A percentile compares a stretch with the other conserved stretches of the same genome.
phyloP scores from a whole-genome alignment of 306 rosid species.

The Glycine soja region DNA sequence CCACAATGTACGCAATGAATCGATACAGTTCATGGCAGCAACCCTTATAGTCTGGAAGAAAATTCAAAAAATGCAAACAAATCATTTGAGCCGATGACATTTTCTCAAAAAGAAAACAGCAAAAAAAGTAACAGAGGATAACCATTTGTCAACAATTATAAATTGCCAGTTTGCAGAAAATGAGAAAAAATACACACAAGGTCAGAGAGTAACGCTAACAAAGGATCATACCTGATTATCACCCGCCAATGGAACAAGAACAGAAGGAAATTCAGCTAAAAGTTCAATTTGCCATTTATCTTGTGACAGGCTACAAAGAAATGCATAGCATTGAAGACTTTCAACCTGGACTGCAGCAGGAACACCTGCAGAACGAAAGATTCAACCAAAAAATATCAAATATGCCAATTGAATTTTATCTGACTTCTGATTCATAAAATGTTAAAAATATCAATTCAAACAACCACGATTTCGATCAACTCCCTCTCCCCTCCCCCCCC shows the following conservation, averaged over 20 bases:
- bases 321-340: slow-evolving; percentile 78
- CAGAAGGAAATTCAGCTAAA: slow-evolving; percentile 75
- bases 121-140: slow-evolving; percentile 10
- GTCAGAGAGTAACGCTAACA: neutral
- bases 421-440: slow-evolving; percentile 18
- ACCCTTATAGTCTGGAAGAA: slow-evolving; percentile 67
- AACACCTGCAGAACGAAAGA: slow-evolving; percentile 63
- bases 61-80: slow-evolving; percentile 11
- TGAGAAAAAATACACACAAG: slow-evolving; percentile 16
- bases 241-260: slow-evolving; percentile 82
- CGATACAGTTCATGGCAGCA: slow-evolving; percentile 81
- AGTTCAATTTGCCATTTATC: slow-evolving; percentile 66
- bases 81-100: slow-evolving; percentile 28
- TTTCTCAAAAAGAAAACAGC: slow-evolving; percentile 22
- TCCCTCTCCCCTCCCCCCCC: too few relatives aligned
- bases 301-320: slow-evolving; percentile 69
- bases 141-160: neutral
- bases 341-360: slow-evolving; percentile 82
- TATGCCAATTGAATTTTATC: neutral
- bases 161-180: slow-evolving; percentile 11
- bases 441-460: slow-evolving; percentile 1
- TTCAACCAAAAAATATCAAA: slow-evolving; percentile 29
- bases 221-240: slow-evolving; percentile 64
- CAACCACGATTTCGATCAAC: neutral
- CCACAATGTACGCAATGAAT: slow-evolving; percentile 64